A percentile compares a stretch with the other conserved stretches of the same genome.
Evolutionary conservation across 371 early-diverging fungal genomes (phyloP).

Genomic region (Rhizopus arrhizus): DNA sequence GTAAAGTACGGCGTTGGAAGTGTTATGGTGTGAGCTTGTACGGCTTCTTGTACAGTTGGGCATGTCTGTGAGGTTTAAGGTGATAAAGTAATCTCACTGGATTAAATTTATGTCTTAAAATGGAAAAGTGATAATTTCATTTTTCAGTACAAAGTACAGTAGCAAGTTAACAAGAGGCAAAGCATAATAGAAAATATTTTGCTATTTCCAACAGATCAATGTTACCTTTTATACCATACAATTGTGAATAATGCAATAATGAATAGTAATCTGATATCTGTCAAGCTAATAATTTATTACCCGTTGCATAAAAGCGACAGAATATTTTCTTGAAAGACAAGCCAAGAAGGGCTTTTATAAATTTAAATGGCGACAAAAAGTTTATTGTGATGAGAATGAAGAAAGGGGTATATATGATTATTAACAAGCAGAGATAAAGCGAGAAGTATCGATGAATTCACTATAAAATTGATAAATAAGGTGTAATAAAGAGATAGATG

Average conservation of each 20-base stretch:
- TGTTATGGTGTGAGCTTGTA: no score
- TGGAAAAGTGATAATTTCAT: background rate
- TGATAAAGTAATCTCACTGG: no score
- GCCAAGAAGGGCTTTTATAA: no score
- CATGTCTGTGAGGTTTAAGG: no score
- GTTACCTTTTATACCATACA: slow-evolving; percentile 44
- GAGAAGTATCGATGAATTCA: slow-evolving; percentile 20
- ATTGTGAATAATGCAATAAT: slow-evolving; percentile 53
- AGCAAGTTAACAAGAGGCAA: background rate
- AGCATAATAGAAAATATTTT: background rate
- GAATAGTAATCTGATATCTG: slow-evolving; percentile 56
- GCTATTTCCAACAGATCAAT: no score
- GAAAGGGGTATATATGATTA: background rate
- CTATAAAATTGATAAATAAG: background rate
- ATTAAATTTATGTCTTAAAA: no score
- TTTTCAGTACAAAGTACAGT: background rate
- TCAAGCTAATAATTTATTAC: slow-evolving; percentile 35
- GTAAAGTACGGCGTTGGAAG: no score
- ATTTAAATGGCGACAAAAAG: no score
- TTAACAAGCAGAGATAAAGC: slow-evolving; percentile 17
- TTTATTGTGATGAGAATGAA: background rate
- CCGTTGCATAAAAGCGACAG: background rate
- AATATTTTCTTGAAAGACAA: no score
- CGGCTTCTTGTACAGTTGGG: no score
- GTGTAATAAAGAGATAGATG: background rate